These are phyloP conservation scores for Serendipita sp. DNA, from an alignment of 1,284 basidiomycete species.

Conservation along the genomic window DNA sequence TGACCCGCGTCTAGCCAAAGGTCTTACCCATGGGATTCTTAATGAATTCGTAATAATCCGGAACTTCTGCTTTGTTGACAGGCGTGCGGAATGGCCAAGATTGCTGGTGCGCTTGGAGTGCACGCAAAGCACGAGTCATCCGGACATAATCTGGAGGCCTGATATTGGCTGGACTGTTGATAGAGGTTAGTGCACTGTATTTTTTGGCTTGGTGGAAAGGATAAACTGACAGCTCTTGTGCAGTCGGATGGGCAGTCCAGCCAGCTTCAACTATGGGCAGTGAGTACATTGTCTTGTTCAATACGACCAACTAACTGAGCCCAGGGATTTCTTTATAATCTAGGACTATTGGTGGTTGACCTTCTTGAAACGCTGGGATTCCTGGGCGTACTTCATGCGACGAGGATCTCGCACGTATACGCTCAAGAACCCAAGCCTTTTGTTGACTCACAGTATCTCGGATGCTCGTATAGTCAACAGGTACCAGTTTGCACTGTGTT, in stretches of 20 bases:
- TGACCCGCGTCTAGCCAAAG: background rate
- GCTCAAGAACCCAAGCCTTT: conserved; percentile 26
- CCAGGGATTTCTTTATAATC: conserved; percentile 74
- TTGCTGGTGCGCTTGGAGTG: conserved; percentile 66
- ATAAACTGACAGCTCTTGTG: background rate
- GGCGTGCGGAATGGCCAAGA: conserved; percentile 83
- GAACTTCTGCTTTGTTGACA: conserved; percentile 72
- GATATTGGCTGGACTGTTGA: background rate
- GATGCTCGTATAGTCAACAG: conserved; percentile 80
- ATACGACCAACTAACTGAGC: conserved; percentile 38
- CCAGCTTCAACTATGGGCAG: conserved; percentile 62
- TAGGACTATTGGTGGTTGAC: conserved; percentile 31
- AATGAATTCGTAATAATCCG: conserved; percentile 86
- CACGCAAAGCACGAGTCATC: conserved; percentile 76
- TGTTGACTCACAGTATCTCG: conserved; percentile 67
- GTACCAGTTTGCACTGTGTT: conserved; percentile 74
- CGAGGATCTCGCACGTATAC: conserved; percentile 78
- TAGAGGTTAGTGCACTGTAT: background rate
- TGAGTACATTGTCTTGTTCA: conserved; percentile 8
- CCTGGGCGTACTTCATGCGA: conserved; percentile 82
- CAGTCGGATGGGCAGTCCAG: conserved; percentile 59
- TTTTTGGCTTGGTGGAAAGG: background rate
- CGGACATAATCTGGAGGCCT: conserved; percentile 24
- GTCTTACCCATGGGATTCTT: conserved; percentile 83
- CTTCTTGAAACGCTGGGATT: conserved; percentile 61